A percentile compares a stretch with the other conserved stretches of the same genome.
These are phyloP conservation scores for Aureobasidium leucospermi DNA, from an alignment of 2,329 filamentous ascomycete genomes.

Conservation along the genomic window DNA sequence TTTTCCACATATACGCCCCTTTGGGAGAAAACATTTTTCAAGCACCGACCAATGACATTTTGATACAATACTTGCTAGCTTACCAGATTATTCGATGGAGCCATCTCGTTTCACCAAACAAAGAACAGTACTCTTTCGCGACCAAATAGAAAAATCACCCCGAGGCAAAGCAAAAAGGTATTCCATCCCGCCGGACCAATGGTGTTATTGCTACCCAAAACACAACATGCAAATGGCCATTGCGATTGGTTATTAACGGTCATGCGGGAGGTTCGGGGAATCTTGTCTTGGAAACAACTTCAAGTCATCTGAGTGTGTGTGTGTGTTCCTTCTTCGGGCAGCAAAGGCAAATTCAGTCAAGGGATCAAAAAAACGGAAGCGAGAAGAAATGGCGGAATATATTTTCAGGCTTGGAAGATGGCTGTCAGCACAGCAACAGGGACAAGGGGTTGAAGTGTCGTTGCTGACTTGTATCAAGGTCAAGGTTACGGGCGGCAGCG, in stretches of 20 bases:
- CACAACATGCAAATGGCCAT: not conserved
- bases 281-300: not conserved
- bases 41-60: too few species aligned
- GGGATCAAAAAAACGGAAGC: not conserved
- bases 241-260: not conserved
- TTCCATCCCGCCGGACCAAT: not conserved
- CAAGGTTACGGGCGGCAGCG: conserved; percentile 9
- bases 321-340: not conserved
- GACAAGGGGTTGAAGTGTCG: not conserved
- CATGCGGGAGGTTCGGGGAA: not conserved
- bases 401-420: not conserved
- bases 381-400: not conserved
- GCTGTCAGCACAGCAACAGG: not conserved
- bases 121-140: too few species aligned
- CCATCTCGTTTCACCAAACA: too few species aligned
- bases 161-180: not conserved
- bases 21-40: not conserved
- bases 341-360: not conserved
- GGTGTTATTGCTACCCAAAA: not conserved
- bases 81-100: not conserved
- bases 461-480: not conserved
- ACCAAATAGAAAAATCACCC: too few species aligned
- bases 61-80: not conserved
- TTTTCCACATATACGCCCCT: not conserved
- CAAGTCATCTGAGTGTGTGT: not conserved